Evolutionary conservation across 192 early-diverging fungal species (phyloP).

Genomic region (Linnemannia hyalina): DNA sequence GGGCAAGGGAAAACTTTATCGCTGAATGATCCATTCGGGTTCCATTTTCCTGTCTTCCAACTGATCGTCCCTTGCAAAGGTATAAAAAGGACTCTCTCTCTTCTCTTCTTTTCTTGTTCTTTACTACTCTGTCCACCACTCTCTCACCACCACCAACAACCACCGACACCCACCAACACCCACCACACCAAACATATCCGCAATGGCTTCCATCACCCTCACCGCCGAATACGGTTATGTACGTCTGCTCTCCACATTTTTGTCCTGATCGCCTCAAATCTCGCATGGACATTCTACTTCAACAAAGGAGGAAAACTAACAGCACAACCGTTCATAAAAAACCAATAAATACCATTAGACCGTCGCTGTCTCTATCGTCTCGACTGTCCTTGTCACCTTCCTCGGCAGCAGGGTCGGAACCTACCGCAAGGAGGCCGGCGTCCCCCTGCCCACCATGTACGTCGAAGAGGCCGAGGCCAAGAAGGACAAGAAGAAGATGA

Average conservation of each 20-base stretch:
- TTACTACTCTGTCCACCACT: background rate
- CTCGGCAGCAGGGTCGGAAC: constrained; percentile 67
- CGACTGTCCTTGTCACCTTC: constrained; percentile 51
- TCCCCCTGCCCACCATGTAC: constrained; percentile 79
- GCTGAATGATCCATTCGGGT: background rate
- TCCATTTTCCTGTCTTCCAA: background rate
- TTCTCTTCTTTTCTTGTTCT: background rate
- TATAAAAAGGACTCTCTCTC: background rate
- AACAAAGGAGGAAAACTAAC: background rate
- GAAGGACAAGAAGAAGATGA: constrained; percentile 71
- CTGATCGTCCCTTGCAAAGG: background rate
- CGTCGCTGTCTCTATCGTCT: constrained; percentile 50
- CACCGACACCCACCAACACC: background rate
- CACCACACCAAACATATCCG: constrained; percentile 10
- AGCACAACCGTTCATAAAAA: background rate
- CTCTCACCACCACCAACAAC: background rate
- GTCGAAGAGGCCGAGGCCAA: constrained; percentile 71
- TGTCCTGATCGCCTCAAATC: no score
- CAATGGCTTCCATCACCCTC: constrained; percentile 58
- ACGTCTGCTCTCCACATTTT: constrained; percentile 17
- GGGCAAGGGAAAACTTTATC: background rate
- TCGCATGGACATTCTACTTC: background rate
- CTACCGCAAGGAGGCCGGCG: constrained; percentile 69
- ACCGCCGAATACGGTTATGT: constrained; percentile 72
- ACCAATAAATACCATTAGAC: constrained; percentile 44